phyloP scores from a whole-genome alignment of 164 flowering plant species.

The Magnolia kwangsiensis region DNA sequence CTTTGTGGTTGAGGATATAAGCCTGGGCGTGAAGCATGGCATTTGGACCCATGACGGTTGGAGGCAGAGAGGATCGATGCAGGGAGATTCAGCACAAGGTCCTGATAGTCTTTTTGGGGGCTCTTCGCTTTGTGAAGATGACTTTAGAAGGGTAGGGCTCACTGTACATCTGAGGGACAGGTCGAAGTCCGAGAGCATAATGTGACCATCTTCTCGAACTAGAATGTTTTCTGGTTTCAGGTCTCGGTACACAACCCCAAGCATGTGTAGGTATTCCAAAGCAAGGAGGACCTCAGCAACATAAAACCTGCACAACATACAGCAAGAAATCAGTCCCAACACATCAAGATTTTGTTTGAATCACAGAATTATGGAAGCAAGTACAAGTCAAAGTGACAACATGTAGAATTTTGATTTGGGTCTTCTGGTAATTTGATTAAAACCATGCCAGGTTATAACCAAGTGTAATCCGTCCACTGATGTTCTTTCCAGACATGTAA shows the following conservation, averaged over 20 bases:
- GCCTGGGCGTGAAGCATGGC: constrained; percentile 69
- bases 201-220: constrained; percentile 87
- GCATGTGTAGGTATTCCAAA: constrained; percentile 89
- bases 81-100: constrained; percentile 54
- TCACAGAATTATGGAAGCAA: not conserved
- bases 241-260: constrained; percentile 85
- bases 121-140: constrained; percentile 35
- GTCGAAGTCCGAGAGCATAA: constrained; percentile 90
- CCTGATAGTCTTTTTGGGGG: constrained; percentile 36
- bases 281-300: constrained; percentile 83
- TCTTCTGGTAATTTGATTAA: not conserved
- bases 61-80: constrained; percentile 78
- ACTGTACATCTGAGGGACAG: constrained; percentile 70
- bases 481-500: not conserved
- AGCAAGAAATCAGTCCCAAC: not conserved
- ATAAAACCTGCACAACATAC: constrained; percentile 58
- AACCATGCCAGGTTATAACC: not conserved
- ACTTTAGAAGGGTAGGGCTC: constrained; percentile 50
- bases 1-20: constrained; percentile 50
- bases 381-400: not conserved
- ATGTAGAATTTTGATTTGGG: too few species aligned
- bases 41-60: constrained; percentile 69
- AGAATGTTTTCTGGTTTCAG: constrained; percentile 84
- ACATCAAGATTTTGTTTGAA: not conserved
- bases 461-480: not conserved